Percentiles rank a stretch among this genome's conserved stretches.
Evolutionary conservation across 1,284 basidiomycete species (phyloP).

Genomic region (Moesziomyces sp.): DNA sequence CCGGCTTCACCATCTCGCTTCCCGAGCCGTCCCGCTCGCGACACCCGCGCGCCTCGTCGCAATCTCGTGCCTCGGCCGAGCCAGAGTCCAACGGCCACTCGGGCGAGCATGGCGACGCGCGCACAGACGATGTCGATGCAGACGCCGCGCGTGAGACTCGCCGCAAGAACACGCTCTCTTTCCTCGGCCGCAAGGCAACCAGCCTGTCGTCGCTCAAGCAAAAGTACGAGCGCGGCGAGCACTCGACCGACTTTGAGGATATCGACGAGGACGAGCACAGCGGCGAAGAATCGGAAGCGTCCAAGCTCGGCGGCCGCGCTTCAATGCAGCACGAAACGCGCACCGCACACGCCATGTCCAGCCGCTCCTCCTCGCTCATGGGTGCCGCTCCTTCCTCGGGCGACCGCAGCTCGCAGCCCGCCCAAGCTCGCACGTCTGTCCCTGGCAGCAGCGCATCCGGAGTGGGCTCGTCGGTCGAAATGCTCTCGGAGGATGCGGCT

Average conservation of each 20-base stretch:
- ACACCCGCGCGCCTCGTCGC: slow-evolving; percentile 12
- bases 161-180: slow-evolving; percentile 70
- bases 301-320: slow-evolving; percentile 4
- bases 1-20: slow-evolving; percentile 35
- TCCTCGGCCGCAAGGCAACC: slow-evolving; percentile 70
- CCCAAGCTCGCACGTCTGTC: slow-evolving; percentile 6
- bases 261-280: slow-evolving; percentile 40
- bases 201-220: slow-evolving; percentile 68
- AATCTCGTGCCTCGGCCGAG: slow-evolving; percentile 3
- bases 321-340: slow-evolving; percentile 12
- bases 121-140: slow-evolving; percentile 10
- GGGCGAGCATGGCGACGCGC: slow-evolving; percentile 5
- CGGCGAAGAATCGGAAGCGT: slow-evolving; percentile 15
- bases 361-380: slow-evolving; percentile 24
- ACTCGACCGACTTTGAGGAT: slow-evolving; percentile 37
- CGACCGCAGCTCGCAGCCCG: slow-evolving; percentile 10
- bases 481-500: slow-evolving; percentile 31
- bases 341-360: slow-evolving; percentile 4
- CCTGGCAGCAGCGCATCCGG: slow-evolving; percentile 29
- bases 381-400: not conserved
- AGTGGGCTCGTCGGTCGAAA: slow-evolving; percentile 37
- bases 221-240: slow-evolving; percentile 56
- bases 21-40: slow-evolving; percentile 34
- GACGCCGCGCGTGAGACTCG: slow-evolving; percentile 20
- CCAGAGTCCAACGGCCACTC: slow-evolving; percentile 14